Evolutionary conservation across 1,284 basidiomycete species (phyloP), one percentile per base, ranked within the genome.

Genomic region (Amylostereum areolatum): DNA sequence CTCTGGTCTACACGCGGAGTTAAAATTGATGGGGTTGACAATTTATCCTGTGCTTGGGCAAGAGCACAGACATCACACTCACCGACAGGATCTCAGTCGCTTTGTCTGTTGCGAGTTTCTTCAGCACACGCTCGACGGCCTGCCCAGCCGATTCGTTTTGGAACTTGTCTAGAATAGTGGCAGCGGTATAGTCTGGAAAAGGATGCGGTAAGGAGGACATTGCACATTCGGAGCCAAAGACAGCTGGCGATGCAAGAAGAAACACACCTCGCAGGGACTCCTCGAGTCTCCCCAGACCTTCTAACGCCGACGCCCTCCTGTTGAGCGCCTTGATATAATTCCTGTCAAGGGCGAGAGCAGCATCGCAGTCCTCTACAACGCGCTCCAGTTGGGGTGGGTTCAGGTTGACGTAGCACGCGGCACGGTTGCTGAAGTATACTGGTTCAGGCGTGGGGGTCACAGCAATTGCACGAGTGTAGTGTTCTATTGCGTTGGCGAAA

Each of bases 391-490:
- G 77, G 47, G 91, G 89, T 3, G 90, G 90, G 28, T 78, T 74
- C 74, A 95, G 83, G 74, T 97, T 95, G 67, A 95, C 83, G 70
- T 95, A 97, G 67, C 95, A 97, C 52, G 97, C 97, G 41, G 96
- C 96, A 51, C 97, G 87, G 72, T 99, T 99, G 66, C 90, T 92
- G 79, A 86, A 98, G 73, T 91, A 99, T 45, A 98, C 93, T 31
- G 96, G 87, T 64, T 97, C 92, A 29, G 90, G 84, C 64, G 84
- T 85, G 34, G 89, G 86, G 2, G 91, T 79, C 9, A 92, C 77
- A 51, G 85, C 81, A 57, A 98, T 97, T 28, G 97, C 96, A 64
- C 89, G 88, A 29, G 92, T 90, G 77, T 99, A 99, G 60, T 86
- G 80, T 39, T 84, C 79, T 45, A 87, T 85, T 7, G 97, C 97